Percentiles rank a stretch among this genome's conserved stretches.
Conservation (phyloP, 2,329 filamentous ascomycete genomes). For the Trichoderma sp. region DNA sequence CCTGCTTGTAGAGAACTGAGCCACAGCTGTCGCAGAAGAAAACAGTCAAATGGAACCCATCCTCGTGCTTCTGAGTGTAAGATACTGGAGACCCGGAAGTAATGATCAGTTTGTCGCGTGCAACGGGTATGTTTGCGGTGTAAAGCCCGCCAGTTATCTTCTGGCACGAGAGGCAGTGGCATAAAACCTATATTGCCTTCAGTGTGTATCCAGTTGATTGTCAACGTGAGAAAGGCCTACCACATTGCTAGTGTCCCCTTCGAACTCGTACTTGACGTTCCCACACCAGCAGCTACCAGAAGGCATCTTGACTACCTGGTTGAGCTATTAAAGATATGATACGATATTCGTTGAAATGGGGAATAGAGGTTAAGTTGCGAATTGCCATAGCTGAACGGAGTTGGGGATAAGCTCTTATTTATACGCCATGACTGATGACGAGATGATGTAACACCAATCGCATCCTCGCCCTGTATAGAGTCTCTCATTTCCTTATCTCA, state of each 20-base stretch:
- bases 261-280: constrained; percentile 19
- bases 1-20: constrained; percentile 13
- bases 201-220: neutral
- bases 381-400: neutral
- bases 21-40: constrained; percentile 20
- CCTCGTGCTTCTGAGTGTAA: constrained; percentile 19
- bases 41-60: constrained; percentile 16
- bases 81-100: constrained; percentile 18
- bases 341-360: too few species aligned
- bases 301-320: constrained; percentile 7
- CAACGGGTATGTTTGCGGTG: constrained; percentile 13
- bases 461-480: neutral
- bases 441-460: constrained; percentile 16
- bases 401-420: neutral
- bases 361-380: too few species aligned
- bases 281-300: constrained; percentile 26
- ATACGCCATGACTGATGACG: neutral
- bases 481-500: neutral
- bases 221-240: neutral
- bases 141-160: constrained; percentile 11
- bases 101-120: constrained; percentile 4
- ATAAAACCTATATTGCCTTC: neutral
- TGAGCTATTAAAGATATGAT: neutral
- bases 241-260: neutral
- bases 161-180: constrained; percentile 23